Evolutionary conservation across 345 rosid species (phyloP), one percentile per base, ranked within the genome.

Genomic region (Boechera stricta): DNA sequence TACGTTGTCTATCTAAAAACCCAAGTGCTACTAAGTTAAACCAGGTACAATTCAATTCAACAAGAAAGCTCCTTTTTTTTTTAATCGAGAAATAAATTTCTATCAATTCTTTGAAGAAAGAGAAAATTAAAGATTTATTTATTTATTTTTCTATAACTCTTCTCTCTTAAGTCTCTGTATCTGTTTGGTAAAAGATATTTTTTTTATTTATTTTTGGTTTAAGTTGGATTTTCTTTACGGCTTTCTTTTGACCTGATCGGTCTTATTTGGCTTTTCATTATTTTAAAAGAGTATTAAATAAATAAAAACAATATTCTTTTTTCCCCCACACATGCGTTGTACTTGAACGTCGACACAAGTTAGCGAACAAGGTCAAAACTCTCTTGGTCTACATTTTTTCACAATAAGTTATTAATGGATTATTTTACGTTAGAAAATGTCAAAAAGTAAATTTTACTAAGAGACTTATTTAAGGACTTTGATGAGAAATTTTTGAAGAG

Each of bases 181-280:
- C 31, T 61, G 74, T 79, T 79, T 66, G 67, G 75, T 62, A 67
- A 79, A 67, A 54, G 72, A 35, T 26, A 31, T 3, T 51, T 44
- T 15, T 15, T 5, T 47, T n/a, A 47, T 1, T n/a, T n/a, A 15
- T 15, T 45, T 77, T 65, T 58, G 24, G 6, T 49, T 12, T 74
- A 11, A 58, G 58, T 71, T 63, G 81, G 72, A 48, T 47, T 51
- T 79, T 74, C 69, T 52, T 60, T 67, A 51, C 64, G 74, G 65
- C 75, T 79, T 74, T 62, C 82, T 74, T 79, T 73, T 79, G 82
- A 68, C 82, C 66, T 74, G 71, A 53, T 79, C 79, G 79, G 79
- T 68, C 79, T 48, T 24, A 54, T 67, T 72, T 78, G 77, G 73
- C 77, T 78, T 57, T 73, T 73, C 79, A 36, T 55, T 45, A 36